Evolutionary conservation across 345 rosid species (phyloP).

Genomic region (Hirschfeldia incana): DNA sequence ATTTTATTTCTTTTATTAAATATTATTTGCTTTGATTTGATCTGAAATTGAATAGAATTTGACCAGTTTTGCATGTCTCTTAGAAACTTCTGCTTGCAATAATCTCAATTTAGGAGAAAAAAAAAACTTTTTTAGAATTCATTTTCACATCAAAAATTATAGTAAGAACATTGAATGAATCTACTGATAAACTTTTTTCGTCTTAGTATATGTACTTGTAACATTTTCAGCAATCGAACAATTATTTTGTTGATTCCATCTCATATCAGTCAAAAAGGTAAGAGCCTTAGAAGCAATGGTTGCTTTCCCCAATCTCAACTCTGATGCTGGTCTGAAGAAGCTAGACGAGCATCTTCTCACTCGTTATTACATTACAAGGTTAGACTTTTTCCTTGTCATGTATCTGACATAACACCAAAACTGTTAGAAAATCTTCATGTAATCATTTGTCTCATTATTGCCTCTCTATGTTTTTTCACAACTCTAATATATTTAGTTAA

Average conservation of each 20-base stretch:
- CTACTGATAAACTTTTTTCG: neutral
- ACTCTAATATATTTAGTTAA: neutral
- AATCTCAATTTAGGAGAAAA: neutral
- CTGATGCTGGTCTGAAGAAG: neutral
- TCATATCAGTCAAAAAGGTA: neutral
- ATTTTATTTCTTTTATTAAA: neutral
- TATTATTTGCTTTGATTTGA: neutral
- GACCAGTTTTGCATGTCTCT: neutral
- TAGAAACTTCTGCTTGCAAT: neutral
- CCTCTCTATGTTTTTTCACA: neutral
- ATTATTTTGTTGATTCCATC: too few relatives aligned
- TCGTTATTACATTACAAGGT: neutral
- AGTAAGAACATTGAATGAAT: neutral
- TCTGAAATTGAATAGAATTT: neutral
- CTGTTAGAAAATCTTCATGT: neutral
- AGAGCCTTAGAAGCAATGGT: neutral
- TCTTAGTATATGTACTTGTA: neutral
- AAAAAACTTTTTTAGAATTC: too few relatives aligned
- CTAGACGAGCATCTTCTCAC: neutral
- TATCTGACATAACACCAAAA: neutral
- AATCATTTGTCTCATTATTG: neutral
- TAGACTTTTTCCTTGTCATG: neutral
- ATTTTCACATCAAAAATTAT: neutral
- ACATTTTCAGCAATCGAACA: neutral
- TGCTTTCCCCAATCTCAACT: neutral